Evolutionary conservation across 768 basidiomycete species (phyloP), one percentile per base, ranked within the genome.

Genomic region (Lentinus brumalis): DNA sequence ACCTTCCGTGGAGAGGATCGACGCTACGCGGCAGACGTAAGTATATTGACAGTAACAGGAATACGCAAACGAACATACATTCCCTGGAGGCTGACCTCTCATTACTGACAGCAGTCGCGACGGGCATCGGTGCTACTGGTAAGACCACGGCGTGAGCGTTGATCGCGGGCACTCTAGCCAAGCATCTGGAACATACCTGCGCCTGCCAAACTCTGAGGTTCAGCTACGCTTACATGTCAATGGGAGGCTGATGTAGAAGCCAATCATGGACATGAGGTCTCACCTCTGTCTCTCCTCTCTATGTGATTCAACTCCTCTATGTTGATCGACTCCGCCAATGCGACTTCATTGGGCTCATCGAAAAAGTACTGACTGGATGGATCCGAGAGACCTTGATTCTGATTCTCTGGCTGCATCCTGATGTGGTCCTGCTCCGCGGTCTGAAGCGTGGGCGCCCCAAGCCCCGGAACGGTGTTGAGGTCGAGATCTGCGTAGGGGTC

Each of bases 401-500:
- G 21, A 7, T 11, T 26, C 10, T 18, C 21, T 3, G 26, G 6
- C 6, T 15, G 14, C 46, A 18, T 40, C 26, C 2, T 16, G 40
- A 2, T 29, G 21, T 9, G 46, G 46, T 2, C 29, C 9, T 18
- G 46, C 46, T 30, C 67, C 70, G 31, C 73, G 66, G 59, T 70
- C 71, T 39, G 68, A 41, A 12, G 35, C 6, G 15, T 54, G 44
- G 47, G 21, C 26, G 18, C 45, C 18, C 49, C 56, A 46, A 77
- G 70, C 53, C 55, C 74, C 9, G 78, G 72, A 21, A 77, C 57
- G 11, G 59, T 76, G 30, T 83, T 76, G 60, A 80, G 82, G 62
- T 80, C 77, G 21, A 85, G 47, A 15, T 78, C 79, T 4, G 78
- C 78, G 59, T 86, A 83, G 26, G 81, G 79, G 66, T 87, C 86